A percentile compares a stretch with the other conserved stretches of the same genome.
Evolutionary conservation across 768 basidiomycete species (phyloP).

Genomic region (Tylopilus cervinicoccineus): DNA sequence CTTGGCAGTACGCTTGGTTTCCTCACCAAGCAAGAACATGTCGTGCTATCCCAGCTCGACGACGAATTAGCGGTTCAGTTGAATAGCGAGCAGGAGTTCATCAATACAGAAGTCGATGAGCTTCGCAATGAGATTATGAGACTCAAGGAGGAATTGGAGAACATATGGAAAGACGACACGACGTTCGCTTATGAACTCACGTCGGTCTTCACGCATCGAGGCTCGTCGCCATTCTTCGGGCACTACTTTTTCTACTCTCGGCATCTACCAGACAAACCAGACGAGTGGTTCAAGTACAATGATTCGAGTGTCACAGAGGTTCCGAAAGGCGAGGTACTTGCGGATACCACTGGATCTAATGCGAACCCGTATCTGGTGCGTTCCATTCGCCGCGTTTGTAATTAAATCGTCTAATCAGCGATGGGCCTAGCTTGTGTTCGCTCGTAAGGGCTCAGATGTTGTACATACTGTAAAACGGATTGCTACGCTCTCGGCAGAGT

Average conservation of each 20-base stretch:
- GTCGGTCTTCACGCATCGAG: constrained; percentile 93
- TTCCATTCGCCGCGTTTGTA: constrained; percentile 7
- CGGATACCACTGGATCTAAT: constrained; percentile 84
- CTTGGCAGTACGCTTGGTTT: constrained; percentile 57
- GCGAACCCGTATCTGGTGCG: constrained; percentile 88
- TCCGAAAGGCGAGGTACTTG: constrained; percentile 76
- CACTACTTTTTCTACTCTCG: constrained; percentile 97
- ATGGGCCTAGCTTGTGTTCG: constrained; percentile 67
- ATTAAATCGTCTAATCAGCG: neutral
- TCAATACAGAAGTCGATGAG: constrained; percentile 54
- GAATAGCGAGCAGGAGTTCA: constrained; percentile 46
- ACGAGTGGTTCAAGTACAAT: constrained; percentile 96
- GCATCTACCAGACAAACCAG: constrained; percentile 72
- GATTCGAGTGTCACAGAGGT: constrained; percentile 83
- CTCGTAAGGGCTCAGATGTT: constrained; percentile 71
- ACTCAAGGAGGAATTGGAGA: constrained; percentile 69
- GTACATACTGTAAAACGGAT: constrained; percentile 80
- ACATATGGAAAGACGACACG: constrained; percentile 65
- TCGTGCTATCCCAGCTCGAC: constrained; percentile 52
- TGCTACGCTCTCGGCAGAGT: constrained; percentile 24
- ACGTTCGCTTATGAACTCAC: constrained; percentile 83
- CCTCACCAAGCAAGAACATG: constrained; percentile 44
- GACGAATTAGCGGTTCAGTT: constrained; percentile 52
- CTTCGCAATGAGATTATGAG: constrained; percentile 45
- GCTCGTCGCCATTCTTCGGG: constrained; percentile 80